A percentile compares a stretch with the other conserved stretches of the same genome.
Conservation (phyloP, 2,329 filamentous ascomycete species). For the Pseudocercospora musae region DNA sequence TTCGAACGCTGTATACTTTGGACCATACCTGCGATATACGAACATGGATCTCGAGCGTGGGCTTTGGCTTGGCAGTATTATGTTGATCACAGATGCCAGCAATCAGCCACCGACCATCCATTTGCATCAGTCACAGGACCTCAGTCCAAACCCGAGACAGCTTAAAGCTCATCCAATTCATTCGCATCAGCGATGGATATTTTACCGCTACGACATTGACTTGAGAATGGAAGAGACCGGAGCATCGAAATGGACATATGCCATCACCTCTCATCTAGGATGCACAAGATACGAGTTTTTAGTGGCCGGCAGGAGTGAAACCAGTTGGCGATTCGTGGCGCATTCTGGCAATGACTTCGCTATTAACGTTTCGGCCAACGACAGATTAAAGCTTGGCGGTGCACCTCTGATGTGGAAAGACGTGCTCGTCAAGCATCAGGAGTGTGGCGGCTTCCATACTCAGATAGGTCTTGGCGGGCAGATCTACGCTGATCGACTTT, state of each 20-base stretch:
- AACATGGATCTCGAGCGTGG: slow-evolving; percentile 96
- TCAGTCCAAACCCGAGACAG: slow-evolving; percentile 86
- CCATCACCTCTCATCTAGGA: slow-evolving; percentile 91
- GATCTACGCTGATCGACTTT: slow-evolving; percentile 90
- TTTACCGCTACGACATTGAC: slow-evolving; percentile 92
- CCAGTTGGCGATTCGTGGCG: slow-evolving; percentile 91
- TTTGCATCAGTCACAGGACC: slow-evolving; percentile 81
- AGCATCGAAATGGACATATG: slow-evolving; percentile 91
- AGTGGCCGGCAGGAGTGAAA: slow-evolving; percentile 84
- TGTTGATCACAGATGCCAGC: slow-evolving; percentile 85
- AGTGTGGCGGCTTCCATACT: slow-evolving; percentile 92
- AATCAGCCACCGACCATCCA: slow-evolving; percentile 89
- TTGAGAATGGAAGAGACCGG: slow-evolving; percentile 79
- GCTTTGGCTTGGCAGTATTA: slow-evolving; percentile 86
- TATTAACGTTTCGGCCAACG: slow-evolving; percentile 78
- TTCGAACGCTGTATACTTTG: slow-evolving; percentile 97
- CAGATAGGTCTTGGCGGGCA: slow-evolving; percentile 91
- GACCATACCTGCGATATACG: slow-evolving; percentile 88
- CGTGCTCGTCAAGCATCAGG: slow-evolving; percentile 92
- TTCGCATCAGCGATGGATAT: slow-evolving; percentile 89
- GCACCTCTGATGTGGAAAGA: slow-evolving; percentile 99
- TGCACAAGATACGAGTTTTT: slow-evolving; percentile 98
- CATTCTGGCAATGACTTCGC: slow-evolving; percentile 97
- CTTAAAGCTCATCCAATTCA: slow-evolving; percentile 77
- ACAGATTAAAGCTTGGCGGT: slow-evolving; percentile 80